Percentiles rank a stretch among this genome's conserved stretches.
phyloP scores from a whole-genome alignment of 1,284 basidiomycete genomes.

The Albatrellus sp. region DNA sequence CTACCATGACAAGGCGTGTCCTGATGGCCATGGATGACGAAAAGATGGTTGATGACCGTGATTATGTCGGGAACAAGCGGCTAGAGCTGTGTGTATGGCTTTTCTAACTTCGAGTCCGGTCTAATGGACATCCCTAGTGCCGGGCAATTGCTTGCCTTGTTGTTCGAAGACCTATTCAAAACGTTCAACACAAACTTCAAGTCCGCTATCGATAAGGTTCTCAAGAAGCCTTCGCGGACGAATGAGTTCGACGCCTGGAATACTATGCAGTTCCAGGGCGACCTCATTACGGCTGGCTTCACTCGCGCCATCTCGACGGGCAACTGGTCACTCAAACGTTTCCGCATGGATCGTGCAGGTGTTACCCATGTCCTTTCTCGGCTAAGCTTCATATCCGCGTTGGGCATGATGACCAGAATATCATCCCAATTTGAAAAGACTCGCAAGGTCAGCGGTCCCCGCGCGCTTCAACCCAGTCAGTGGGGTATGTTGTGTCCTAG shows the following conservation, averaged over 20 bases:
- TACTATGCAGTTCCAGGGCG: constrained; percentile 86
- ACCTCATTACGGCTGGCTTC: constrained; percentile 94
- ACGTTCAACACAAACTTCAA: constrained; percentile 98
- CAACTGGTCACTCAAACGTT: constrained; percentile 98
- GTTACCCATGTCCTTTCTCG: constrained; percentile 97
- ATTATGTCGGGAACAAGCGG: constrained; percentile 99
- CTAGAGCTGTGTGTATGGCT: constrained; percentile 72
- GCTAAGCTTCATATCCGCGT: constrained; percentile 90
- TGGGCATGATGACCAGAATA: constrained; percentile 99
- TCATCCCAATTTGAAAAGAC: constrained; percentile 99
- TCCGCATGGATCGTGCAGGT: constrained; percentile 99
- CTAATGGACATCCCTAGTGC: constrained; percentile 41
- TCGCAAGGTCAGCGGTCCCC: constrained; percentile 94
- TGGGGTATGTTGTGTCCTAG: constrained; percentile 99
- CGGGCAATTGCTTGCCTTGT: constrained; percentile 87
- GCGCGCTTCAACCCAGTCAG: constrained; percentile 95
- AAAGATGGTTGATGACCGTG: constrained; percentile 95
- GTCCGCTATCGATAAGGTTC: constrained; percentile 92
- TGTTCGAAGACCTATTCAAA: constrained; percentile 99
- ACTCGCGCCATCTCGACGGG: constrained; percentile 98
- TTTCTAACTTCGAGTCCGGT: constrained; percentile 2
- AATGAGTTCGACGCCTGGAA: constrained; percentile 94
- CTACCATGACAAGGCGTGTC: constrained; percentile 94
- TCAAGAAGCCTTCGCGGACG: constrained; percentile 94
- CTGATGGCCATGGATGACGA: constrained; percentile 95